Base-by-base conservation (phyloP, 371 early-diverging fungal genomes). In the Apophysomyces ossiformis region DNA sequence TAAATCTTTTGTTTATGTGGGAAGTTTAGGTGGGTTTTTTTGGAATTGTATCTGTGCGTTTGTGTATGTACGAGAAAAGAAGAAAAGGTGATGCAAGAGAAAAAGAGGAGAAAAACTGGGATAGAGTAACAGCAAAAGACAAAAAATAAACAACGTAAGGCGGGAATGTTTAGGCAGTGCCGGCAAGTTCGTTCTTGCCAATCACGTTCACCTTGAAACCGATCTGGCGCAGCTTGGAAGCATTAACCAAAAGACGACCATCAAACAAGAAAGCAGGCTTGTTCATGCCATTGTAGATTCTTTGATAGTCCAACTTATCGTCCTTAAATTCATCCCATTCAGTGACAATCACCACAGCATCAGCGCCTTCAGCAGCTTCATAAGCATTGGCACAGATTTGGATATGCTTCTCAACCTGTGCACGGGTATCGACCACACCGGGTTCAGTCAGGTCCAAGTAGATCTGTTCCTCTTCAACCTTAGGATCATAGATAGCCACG, bases 181-280 rank as follows among this genome's bases (percentile, higher is more conserved):
- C 83, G 59, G 77, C 81, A 66, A 83, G 74, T 47, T 80, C 79
- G 57, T 82, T 84, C 86, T 91, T 91, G 73, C 95, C 95, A 75
- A 95, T 92, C 57, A 87, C 85, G 65, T 92, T 86, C 57, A 93
- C 93, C 66, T 85, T 79, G 88, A 96, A 95, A 41, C 97, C 97
- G 66, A 95, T 92, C 37, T 86, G 67, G 64, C 85, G 82, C 37
- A 97, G 79, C 74, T 87, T 83, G 68, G 82, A 76, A 60, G 85
- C 82, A 72, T 95, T 90, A 41, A 97, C 77, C 66, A 96, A 86
- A 66, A 94, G 79, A 61, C 96, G 93, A 57, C 98, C 98, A 74
- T 97, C 98, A 78, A 97, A 96, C 66, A 96, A 82, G 77, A 92
- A 95, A 57, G 96, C 95, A 39, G 96, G 96, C 84, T 92, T 93